phyloP scores from a whole-genome alignment of 2,329 filamentous ascomycete genomes.

The Alternaria sp. region DNA sequence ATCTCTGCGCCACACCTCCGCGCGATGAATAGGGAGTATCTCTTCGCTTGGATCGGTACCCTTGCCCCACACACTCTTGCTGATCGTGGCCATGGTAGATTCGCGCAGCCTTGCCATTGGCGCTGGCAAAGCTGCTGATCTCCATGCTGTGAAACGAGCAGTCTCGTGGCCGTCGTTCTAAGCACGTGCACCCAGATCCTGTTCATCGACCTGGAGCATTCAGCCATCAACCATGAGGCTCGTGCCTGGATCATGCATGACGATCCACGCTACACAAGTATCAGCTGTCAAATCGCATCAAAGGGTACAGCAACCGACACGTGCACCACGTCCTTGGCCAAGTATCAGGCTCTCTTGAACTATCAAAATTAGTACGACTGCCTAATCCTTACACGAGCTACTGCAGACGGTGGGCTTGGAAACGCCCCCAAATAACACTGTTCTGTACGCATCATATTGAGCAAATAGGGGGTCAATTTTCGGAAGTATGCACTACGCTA shows the following conservation, averaged over 20 bases:
- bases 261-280: not conserved
- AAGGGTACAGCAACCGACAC: not conserved
- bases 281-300: not conserved
- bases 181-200: not conserved
- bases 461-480: not conserved
- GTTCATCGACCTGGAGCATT: not conserved
- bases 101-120: not conserved
- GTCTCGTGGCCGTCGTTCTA: not conserved
- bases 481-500: slow-evolving; percentile 4
- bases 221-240: not conserved
- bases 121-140: not conserved
- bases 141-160: not conserved
- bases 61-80: slow-evolving; percentile 3
- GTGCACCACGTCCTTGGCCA: not conserved
- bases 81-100: slow-evolving; percentile 5
- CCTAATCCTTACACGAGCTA: not conserved
- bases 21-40: not conserved
- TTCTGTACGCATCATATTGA: not conserved
- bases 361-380: not conserved
- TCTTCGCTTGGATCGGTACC: not conserved
- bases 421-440: not conserved
- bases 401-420: not conserved
- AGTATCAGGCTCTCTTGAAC: not conserved
- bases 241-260: not conserved
- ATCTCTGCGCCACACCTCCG: not conserved